These are phyloP conservation scores for Leptographium galeiforme DNA, from an alignment of 2,329 filamentous ascomycete species.

Conservation along the genomic window DNA sequence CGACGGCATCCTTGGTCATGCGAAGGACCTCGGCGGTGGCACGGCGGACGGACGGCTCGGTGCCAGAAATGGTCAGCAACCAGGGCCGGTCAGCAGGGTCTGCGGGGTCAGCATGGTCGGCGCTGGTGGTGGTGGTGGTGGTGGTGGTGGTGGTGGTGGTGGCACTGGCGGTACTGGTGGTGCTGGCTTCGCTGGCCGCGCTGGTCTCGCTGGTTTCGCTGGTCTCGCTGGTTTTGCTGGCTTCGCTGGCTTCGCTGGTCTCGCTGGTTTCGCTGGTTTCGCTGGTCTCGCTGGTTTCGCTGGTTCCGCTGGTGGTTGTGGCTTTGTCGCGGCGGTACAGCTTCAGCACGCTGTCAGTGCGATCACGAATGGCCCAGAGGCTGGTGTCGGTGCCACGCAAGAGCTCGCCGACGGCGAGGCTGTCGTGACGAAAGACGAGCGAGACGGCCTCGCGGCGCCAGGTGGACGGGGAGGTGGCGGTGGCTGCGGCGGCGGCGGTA, in stretches of 20 bases:
- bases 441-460: slow-evolving; percentile 13
- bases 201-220: too few species aligned
- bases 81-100: slow-evolving; percentile 3
- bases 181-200: too few species aligned
- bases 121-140: too few species aligned
- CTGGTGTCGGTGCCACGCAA: slow-evolving; percentile 11
- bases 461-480: neutral
- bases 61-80: slow-evolving; percentile 16
- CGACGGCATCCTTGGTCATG: slow-evolving; percentile 4
- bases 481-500: neutral
- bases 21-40: slow-evolving; percentile 8
- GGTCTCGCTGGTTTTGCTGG: too few species aligned
- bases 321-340: slow-evolving; percentile 7
- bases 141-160: too few species aligned
- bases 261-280: too few species aligned
- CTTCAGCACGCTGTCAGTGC: slow-evolving; percentile 15
- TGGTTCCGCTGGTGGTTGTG: neutral
- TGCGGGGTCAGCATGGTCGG: neutral
- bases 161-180: too few species aligned
- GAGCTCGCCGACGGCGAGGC: slow-evolving; percentile 8
- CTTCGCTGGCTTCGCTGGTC: too few species aligned
- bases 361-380: slow-evolving; percentile 16
- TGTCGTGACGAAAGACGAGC: slow-evolving; percentile 13
- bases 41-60: slow-evolving; percentile 1
- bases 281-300: too few species aligned